Conservation (phyloP, 78 protist species). For the Guillardia theta region DNA sequence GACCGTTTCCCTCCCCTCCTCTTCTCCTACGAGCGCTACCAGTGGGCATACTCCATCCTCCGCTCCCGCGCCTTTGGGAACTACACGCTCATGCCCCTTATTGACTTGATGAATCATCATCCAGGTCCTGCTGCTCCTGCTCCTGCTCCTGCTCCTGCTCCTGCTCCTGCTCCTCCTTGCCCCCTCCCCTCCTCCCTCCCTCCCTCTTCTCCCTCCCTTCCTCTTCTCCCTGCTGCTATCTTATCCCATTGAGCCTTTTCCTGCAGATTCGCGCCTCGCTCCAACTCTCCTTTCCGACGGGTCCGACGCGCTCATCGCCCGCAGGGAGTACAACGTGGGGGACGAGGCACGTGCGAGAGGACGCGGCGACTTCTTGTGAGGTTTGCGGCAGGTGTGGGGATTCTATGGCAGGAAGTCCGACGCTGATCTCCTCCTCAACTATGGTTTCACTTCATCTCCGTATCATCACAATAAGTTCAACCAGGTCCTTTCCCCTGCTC, state of each 20-base stretch:
- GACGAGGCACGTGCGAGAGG: too few species aligned
- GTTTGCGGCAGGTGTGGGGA: neutral
- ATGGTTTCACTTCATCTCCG: neutral
- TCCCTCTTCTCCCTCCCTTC: too few species aligned
- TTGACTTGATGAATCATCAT: neutral
- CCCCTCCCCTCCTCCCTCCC: too few species aligned
- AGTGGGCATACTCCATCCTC: neutral
- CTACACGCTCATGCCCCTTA: neutral
- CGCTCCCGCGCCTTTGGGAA: conserved; percentile 23
- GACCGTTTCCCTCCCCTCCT: neutral
- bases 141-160: neutral
- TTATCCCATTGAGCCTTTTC: too few species aligned
- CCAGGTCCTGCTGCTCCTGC: neutral
- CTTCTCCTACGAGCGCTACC: neutral
- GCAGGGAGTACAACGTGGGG: neutral
- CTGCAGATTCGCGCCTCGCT: neutral
- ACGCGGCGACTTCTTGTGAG: too few species aligned
- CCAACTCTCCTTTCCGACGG: neutral
- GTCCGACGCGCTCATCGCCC: neutral
- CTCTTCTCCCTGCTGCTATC: too few species aligned
- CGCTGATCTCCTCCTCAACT: neutral
- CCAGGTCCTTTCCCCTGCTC: too few species aligned
- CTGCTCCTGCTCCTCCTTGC: neutral
- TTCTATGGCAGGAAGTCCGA: neutral
- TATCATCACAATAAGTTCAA: neutral